Evolutionary conservation across 495 filamentous ascomycete genomes (phyloP).

Genomic region (Aspergillus campestris): DNA sequence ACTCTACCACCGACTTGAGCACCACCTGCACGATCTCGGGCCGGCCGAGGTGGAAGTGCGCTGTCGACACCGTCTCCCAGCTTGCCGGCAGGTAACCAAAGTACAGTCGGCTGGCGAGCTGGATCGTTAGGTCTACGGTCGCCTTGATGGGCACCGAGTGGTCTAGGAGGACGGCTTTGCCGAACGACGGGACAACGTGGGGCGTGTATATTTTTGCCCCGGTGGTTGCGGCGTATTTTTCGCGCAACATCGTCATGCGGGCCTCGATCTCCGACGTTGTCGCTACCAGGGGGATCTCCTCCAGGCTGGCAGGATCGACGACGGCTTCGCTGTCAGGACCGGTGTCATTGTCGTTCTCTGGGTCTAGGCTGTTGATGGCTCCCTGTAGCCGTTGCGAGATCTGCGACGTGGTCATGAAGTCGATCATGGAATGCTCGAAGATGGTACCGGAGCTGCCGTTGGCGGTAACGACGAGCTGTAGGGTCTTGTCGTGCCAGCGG

Average conservation of each 20-base stretch:
- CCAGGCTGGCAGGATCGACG: too few species aligned
- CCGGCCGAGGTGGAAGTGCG: constrained; percentile 19
- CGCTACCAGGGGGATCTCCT: too few species aligned
- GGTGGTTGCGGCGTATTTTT: too few species aligned
- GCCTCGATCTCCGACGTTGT: too few species aligned
- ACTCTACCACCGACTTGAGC: too few species aligned
- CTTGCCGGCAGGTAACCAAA: constrained; percentile 8
- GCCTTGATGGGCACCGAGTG: constrained; percentile 8
- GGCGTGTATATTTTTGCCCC: too few species aligned
- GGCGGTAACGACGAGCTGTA: constrained; percentile 24
- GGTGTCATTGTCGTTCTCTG: not conserved
- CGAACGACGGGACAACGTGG: not conserved
- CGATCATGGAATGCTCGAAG: constrained; percentile 25
- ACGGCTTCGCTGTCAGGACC: too few species aligned
- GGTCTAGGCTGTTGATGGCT: not conserved
- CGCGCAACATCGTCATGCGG: too few species aligned
- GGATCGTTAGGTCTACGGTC: constrained; percentile 6
- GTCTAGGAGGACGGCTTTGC: constrained; percentile 11
- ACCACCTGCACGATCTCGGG: constrained; percentile 15
- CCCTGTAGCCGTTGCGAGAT: not conserved
- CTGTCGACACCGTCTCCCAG: constrained; percentile 21
- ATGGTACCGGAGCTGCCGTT: constrained; percentile 27
- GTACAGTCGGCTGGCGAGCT: constrained; percentile 4
- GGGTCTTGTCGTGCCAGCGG: constrained; percentile 32
- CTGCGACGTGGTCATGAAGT: too few species aligned